Percentiles rank a stretch among this genome's conserved stretches.
Conservation (phyloP, 139 green algal species). For the Gonium pectorale region DNA sequence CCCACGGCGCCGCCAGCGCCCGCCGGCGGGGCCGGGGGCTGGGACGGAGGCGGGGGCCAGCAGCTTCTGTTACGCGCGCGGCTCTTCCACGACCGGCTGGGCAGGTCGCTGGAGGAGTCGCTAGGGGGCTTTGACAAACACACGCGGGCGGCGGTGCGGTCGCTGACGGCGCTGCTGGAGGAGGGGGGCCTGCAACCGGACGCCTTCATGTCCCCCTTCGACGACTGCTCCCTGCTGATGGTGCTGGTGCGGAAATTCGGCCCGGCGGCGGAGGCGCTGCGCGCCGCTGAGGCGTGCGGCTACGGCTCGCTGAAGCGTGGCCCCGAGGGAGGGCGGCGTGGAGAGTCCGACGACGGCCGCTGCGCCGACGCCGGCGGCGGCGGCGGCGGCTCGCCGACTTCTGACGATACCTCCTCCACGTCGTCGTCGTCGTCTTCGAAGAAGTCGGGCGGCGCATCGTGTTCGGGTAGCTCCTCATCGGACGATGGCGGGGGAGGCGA, state of each 20-base stretch:
- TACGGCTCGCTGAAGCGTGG: too few relatives aligned
- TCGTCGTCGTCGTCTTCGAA: too few relatives aligned
- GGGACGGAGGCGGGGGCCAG: too few relatives aligned
- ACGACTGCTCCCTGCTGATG: conserved; percentile 33
- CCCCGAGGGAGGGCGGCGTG: too few relatives aligned
- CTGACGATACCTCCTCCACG: too few relatives aligned
- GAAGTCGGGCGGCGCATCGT: too few relatives aligned
- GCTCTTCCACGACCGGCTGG: conserved; percentile 24
- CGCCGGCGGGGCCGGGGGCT: not conserved
- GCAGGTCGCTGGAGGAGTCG: conserved; percentile 1
- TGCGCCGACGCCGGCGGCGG: not conserved
- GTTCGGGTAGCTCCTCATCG: too few relatives aligned
- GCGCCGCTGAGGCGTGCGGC: not conserved
- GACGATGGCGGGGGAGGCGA: not conserved
- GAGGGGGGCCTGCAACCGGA: conserved; percentile 19
- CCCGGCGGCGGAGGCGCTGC: not conserved
- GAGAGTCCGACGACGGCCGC: too few relatives aligned
- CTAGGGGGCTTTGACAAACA: not conserved
- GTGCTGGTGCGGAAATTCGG: not conserved
- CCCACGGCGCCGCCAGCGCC: too few relatives aligned
- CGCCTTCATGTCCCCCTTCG: conserved; percentile 13
- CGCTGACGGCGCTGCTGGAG: conserved; percentile 15
- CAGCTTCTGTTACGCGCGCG: conserved; percentile 23
- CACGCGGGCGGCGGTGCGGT: not conserved
- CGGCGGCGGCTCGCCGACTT: too few relatives aligned